phyloP scores from a whole-genome alignment of 2,329 filamentous ascomycete species.

The Lasiodiplodia gonubiensis region DNA sequence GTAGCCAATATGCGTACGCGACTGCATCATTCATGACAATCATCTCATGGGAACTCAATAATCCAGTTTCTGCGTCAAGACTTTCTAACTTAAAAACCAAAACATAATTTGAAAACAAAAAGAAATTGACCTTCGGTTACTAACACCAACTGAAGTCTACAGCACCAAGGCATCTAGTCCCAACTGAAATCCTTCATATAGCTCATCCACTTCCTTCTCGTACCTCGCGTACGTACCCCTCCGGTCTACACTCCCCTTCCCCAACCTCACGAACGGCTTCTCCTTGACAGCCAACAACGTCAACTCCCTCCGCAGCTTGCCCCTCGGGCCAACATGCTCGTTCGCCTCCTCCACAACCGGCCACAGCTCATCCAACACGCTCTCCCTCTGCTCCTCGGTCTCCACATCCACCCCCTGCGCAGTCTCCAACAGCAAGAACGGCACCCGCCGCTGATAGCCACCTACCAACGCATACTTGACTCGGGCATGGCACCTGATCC shows the following conservation, averaged over 20 bases:
- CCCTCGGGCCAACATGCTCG: background rate
- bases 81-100: too few species aligned
- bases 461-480: background rate
- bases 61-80: too few species aligned
- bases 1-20: too few species aligned
- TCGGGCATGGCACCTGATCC: background rate
- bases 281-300: slow-evolving; percentile 2
- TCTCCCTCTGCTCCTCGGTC: background rate
- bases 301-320: slow-evolving; percentile 4
- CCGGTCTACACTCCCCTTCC: slow-evolving; percentile 17
- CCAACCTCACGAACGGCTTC: slow-evolving; percentile 9
- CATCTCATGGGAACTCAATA: too few species aligned
- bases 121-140: too few species aligned
- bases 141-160: too few species aligned
- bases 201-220: slow-evolving; percentile 1
- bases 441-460: background rate
- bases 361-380: slow-evolving; percentile 1
- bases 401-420: background rate
- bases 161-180: background rate
- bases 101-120: too few species aligned
- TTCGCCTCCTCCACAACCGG: slow-evolving; percentile 28
- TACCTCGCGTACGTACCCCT: slow-evolving; percentile 10
- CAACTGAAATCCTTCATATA: background rate
- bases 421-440: slow-evolving; percentile 4
- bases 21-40: too few species aligned